Conservation (phyloP, 2,329 filamentous ascomycete species). For the Sarocladium kiliense region DNA sequence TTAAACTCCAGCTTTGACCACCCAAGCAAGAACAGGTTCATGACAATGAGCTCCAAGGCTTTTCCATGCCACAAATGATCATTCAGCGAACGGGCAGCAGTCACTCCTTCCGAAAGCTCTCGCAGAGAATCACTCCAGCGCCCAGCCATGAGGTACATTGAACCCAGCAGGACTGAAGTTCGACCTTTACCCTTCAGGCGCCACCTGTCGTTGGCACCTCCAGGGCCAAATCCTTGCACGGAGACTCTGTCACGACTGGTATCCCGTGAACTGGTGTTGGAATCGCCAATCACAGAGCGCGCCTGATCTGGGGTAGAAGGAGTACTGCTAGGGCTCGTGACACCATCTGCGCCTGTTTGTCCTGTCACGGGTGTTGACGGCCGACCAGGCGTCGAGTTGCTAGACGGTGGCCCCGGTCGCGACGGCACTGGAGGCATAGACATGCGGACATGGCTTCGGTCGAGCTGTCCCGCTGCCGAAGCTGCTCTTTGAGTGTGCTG, state of each 20-base stretch:
- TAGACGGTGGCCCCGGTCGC: slow-evolving; percentile 34
- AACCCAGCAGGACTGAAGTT: slow-evolving; percentile 73
- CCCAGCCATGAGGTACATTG: slow-evolving; percentile 81
- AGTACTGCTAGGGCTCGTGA: slow-evolving; percentile 29
- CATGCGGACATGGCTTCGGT: slow-evolving; percentile 66
- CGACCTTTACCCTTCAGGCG: slow-evolving; percentile 78
- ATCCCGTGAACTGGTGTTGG: slow-evolving; percentile 40
- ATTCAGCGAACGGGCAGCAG: slow-evolving; percentile 69
- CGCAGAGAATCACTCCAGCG: slow-evolving; percentile 84
- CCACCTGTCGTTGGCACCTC: slow-evolving; percentile 69
- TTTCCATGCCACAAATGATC: slow-evolving; percentile 99
- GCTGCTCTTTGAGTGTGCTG: slow-evolving; percentile 41
- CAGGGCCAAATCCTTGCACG: slow-evolving; percentile 67
- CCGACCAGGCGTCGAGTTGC: slow-evolving; percentile 39
- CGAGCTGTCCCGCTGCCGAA: slow-evolving; percentile 47
- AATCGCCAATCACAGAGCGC: neutral
- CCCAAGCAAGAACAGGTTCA: slow-evolving; percentile 76
- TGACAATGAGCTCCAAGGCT: slow-evolving; percentile 79
- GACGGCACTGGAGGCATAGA: slow-evolving; percentile 70
- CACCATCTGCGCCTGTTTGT: slow-evolving; percentile 43
- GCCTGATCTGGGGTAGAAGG: slow-evolving; percentile 32
- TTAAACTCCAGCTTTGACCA: slow-evolving; percentile 83
- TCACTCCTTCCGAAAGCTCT: slow-evolving; percentile 76
- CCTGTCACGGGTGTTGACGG: slow-evolving; percentile 44
- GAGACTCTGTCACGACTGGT: slow-evolving; percentile 51